A percentile compares a stretch with the other conserved stretches of the same genome.
phyloP scores from a whole-genome alignment of 2,329 filamentous ascomycete species.

The Aspergillus felis region DNA sequence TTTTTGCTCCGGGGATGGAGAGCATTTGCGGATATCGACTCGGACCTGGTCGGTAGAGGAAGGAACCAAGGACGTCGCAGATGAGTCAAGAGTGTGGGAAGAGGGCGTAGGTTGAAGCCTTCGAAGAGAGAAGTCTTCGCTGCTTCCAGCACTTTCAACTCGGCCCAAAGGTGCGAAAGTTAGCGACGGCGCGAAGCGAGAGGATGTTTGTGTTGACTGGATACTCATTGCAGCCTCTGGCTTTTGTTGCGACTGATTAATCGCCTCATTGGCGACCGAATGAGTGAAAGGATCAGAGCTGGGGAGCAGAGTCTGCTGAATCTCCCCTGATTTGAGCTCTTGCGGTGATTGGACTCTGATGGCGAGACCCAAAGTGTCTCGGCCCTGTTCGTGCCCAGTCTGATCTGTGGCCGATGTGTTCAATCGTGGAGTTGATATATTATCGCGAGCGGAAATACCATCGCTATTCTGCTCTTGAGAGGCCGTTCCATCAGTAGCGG shows the following conservation, averaged over 20 bases:
- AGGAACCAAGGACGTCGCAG: slow-evolving; percentile 34
- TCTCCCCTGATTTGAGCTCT: slow-evolving; percentile 20
- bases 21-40: slow-evolving; percentile 17
- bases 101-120: slow-evolving; percentile 27
- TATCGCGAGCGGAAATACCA: slow-evolving; percentile 11
- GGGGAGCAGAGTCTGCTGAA: slow-evolving; percentile 35
- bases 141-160: slow-evolving; percentile 29
- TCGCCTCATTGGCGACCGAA: slow-evolving; percentile 8
- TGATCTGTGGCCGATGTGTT: slow-evolving; percentile 12
- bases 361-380: slow-evolving; percentile 41
- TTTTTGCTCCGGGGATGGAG: slow-evolving; percentile 37
- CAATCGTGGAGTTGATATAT: slow-evolving; percentile 24
- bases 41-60: slow-evolving; percentile 25
- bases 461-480: slow-evolving; percentile 33
- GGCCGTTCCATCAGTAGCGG: slow-evolving; percentile 35
- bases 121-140: slow-evolving; percentile 35
- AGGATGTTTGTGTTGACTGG: slow-evolving; percentile 11
- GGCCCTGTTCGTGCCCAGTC: slow-evolving; percentile 24
- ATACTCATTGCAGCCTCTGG: not conserved
- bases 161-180: slow-evolving; percentile 17
- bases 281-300: slow-evolving; percentile 11
- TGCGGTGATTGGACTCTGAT: slow-evolving; percentile 37
- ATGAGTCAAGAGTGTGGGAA: slow-evolving; percentile 31
- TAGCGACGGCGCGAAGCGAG: slow-evolving; percentile 9
- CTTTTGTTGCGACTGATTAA: slow-evolving; percentile 2